Conservation (phyloP, 305 asterid genomes). For the Solanum hybrid region DNA sequence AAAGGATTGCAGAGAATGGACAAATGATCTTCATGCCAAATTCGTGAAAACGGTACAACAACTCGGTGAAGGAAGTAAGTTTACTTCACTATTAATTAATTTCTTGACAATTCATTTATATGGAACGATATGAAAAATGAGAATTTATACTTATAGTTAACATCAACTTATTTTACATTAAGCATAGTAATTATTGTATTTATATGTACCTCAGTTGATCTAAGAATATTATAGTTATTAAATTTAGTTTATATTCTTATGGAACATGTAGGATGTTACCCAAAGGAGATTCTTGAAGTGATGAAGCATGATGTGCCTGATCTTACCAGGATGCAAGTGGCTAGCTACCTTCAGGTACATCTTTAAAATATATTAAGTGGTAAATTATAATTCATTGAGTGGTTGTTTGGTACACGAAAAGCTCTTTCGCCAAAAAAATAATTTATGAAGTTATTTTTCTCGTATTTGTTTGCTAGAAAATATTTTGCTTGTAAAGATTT, state of each 20-base stretch:
- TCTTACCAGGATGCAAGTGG: constrained; percentile 62
- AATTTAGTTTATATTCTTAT: too few species aligned
- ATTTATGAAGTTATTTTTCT: not conserved
- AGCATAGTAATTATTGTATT: not conserved
- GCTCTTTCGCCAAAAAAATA: not conserved
- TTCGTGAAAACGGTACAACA: not conserved
- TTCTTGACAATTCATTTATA: not conserved
- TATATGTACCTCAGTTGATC: not conserved
- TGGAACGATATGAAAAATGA: not conserved
- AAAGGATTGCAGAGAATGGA: not conserved
- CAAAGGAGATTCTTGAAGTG: not conserved
- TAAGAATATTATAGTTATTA: not conserved
- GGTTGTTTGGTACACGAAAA: not conserved
- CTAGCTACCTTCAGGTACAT: constrained; percentile 38
- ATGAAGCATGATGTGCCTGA: constrained; percentile 38
- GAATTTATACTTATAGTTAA: not conserved
- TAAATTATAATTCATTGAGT: not conserved
- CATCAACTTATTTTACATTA: not conserved
- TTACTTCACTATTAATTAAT: not conserved
- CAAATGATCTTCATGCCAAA: not conserved
- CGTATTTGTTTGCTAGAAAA: not conserved
- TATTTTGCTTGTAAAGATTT: not conserved
- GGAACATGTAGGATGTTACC: not conserved
- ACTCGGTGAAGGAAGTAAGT: not conserved
- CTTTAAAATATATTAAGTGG: not conserved